Evolutionary conservation across 1,284 basidiomycete genomes (phyloP).

Genomic region (Ustilago nuda): DNA sequence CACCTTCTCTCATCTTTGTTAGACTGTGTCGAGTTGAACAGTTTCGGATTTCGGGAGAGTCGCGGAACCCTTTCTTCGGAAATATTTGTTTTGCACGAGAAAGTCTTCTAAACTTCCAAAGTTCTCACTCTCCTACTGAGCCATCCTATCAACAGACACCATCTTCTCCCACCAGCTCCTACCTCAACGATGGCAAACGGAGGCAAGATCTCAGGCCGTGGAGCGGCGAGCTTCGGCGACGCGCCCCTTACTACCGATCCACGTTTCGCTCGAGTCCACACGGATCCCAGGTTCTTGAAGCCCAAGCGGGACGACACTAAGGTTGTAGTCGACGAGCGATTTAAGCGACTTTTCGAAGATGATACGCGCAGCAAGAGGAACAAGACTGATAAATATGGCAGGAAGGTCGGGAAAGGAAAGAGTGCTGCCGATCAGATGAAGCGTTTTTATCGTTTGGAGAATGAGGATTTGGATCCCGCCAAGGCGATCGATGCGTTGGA

Average conservation of each 20-base stretch:
- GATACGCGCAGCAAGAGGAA: constrained; percentile 43
- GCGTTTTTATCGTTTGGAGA: constrained; percentile 61
- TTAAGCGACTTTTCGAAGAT: constrained; percentile 73
- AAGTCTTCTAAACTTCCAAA: not conserved
- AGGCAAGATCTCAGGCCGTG: constrained; percentile 14
- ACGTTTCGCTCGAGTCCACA: constrained; percentile 84
- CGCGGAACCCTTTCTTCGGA: constrained; percentile 11
- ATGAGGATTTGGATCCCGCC: constrained; percentile 71
- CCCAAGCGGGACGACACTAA: constrained; percentile 84
- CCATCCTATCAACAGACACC: not conserved
- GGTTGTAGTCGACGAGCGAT: constrained; percentile 92
- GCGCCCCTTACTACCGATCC: constrained; percentile 53
- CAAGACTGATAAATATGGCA: constrained; percentile 91
- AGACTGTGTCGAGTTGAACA: not conserved
- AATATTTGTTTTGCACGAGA: constrained; percentile 6
- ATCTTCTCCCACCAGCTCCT: not conserved
- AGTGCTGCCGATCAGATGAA: constrained; percentile 56
- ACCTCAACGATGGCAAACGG: constrained; percentile 31
- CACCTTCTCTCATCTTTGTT: not conserved
- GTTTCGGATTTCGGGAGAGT: constrained; percentile 11
- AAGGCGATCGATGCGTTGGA: constrained; percentile 47
- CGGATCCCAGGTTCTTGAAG: constrained; percentile 91
- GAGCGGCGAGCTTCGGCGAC: constrained; percentile 17
- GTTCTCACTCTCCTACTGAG: not conserved
- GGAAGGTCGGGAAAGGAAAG: constrained; percentile 72